Evolutionary conservation across 345 rosid genomes (phyloP).

Genomic region (Hypericum perforatum): DNA sequence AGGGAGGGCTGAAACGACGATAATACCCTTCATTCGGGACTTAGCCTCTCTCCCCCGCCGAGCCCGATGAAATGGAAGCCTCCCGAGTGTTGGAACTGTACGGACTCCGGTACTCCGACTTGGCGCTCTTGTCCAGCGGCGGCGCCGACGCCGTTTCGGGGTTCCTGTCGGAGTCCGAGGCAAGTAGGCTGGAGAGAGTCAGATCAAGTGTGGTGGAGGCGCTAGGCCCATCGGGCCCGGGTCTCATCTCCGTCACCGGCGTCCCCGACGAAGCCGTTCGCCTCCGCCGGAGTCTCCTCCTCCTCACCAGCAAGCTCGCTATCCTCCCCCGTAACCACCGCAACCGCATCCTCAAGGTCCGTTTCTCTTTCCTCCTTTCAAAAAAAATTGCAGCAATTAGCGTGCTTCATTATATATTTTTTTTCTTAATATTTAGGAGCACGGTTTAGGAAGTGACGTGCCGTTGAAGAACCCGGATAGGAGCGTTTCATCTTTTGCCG

Average conservation of each 20-base stretch:
- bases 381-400: background rate
- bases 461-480: constrained; percentile 69
- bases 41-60: too few relatives aligned
- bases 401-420: background rate
- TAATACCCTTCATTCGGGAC: too few relatives aligned
- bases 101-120: constrained; percentile 46
- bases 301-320: constrained; percentile 53
- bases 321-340: constrained; percentile 48
- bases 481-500: constrained; percentile 70
- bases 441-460: constrained; percentile 73
- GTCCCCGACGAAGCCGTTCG: constrained; percentile 39
- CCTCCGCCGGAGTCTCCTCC: constrained; percentile 59
- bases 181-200: constrained; percentile 19
- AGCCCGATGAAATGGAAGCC: constrained; percentile 19
- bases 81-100: constrained; percentile 39
- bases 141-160: constrained; percentile 3
- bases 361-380: background rate
- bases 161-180: constrained; percentile 19
- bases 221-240: constrained; percentile 68
- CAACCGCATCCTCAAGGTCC: constrained; percentile 57
- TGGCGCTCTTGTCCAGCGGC: constrained; percentile 27
- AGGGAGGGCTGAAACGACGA: too few relatives aligned
- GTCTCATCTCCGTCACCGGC: constrained; percentile 52
- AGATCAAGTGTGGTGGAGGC: constrained; percentile 44
- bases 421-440: constrained; percentile 34